These are phyloP conservation scores for Mycena filopes DNA, from an alignment of 768 basidiomycete species.

Conservation along the genomic window DNA sequence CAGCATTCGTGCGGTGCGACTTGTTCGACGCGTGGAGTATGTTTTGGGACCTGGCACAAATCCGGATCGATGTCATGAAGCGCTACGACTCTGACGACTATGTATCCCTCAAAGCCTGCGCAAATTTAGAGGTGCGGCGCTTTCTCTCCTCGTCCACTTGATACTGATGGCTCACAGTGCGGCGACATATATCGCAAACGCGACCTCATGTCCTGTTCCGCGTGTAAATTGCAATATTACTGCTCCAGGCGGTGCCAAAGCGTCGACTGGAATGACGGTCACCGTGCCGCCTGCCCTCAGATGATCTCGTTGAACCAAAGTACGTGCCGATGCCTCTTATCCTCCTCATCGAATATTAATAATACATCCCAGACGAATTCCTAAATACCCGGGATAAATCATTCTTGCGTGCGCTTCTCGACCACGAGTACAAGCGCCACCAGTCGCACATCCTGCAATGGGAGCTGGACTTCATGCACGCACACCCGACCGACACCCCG, in stretches of 20 bases:
- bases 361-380: background rate
- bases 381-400: background rate
- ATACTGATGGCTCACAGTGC: background rate
- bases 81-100: background rate
- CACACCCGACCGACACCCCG: background rate
- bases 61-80: background rate
- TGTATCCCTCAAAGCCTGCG: constrained; percentile 3
- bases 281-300: background rate
- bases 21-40: background rate
- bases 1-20: background rate
- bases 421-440: background rate
- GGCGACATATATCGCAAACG: background rate
- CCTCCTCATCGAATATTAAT: background rate
- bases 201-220: background rate
- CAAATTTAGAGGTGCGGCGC: background rate
- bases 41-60: background rate
- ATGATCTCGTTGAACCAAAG: background rate
- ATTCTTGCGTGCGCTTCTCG: constrained; percentile 5
- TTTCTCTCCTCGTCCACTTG: background rate
- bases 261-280: constrained; percentile 1
- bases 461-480: constrained; percentile 1
- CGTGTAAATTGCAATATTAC: background rate
- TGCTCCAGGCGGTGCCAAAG: background rate
- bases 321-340: background rate
- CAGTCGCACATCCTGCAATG: background rate